Conservation (phyloP, 2,329 filamentous ascomycete species). For the Metarhizium brunneum region DNA sequence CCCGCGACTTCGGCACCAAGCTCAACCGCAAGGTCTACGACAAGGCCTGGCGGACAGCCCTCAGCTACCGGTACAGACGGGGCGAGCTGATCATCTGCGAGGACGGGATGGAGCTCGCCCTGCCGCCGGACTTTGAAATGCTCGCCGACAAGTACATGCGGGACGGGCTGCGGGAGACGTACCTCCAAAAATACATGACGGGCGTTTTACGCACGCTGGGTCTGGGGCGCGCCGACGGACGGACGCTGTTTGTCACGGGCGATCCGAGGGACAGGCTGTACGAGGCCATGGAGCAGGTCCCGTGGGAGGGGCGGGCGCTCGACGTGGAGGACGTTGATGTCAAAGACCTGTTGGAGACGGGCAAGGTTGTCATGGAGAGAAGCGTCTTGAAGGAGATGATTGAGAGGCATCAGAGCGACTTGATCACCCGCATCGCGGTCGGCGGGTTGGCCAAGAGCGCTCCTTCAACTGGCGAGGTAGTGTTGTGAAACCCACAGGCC, state of each 20-base stretch:
- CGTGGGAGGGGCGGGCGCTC: conserved; percentile 59
- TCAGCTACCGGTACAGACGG: conserved; percentile 81
- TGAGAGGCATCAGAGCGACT: conserved; percentile 59
- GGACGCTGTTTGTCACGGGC: conserved; percentile 67
- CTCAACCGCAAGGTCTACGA: conserved; percentile 89
- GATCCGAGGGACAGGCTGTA: conserved; percentile 53
- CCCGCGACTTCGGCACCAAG: conserved; percentile 78
- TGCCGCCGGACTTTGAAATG: conserved; percentile 42
- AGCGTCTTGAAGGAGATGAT: conserved; percentile 69
- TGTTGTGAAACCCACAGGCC: not conserved
- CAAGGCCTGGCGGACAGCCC: conserved; percentile 85
- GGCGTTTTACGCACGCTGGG: conserved; percentile 62
- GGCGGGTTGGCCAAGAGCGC: conserved; percentile 27
- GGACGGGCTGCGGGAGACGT: conserved; percentile 43
- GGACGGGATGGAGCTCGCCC: conserved; percentile 59
- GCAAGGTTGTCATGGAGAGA: conserved; percentile 80
- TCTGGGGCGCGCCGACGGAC: conserved; percentile 57
- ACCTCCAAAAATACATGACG: conserved; percentile 52
- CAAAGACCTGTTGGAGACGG: conserved; percentile 82
- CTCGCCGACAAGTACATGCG: conserved; percentile 31
- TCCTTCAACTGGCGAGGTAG: conserved; percentile 20
- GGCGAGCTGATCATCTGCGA: conserved; percentile 84
- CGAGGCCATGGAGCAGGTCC: conserved; percentile 53
- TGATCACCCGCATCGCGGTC: conserved; percentile 39
- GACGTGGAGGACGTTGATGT: conserved; percentile 79